Conservation (phyloP, 2,329 filamentous ascomycete genomes). For the Penicillium sp. region DNA sequence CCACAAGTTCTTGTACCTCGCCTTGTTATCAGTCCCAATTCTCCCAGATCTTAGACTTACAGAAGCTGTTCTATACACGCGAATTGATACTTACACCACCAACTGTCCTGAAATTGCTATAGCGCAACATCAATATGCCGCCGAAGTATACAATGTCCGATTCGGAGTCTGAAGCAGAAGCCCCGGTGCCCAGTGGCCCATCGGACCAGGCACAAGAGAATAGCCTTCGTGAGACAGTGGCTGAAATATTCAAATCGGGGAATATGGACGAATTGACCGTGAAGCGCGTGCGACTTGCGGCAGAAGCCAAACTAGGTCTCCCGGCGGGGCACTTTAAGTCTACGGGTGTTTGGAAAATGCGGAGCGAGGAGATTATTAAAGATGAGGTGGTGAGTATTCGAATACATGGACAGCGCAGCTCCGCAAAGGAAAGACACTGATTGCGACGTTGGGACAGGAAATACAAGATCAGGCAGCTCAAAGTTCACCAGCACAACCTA, state of each 20-base stretch:
- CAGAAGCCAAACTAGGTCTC: constrained; percentile 54
- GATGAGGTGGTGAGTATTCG: constrained; percentile 49
- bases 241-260: constrained; percentile 35
- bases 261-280: constrained; percentile 56
- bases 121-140: constrained; percentile 24
- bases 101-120: neutral
- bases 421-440: constrained; percentile 9
- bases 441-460: constrained; percentile 25
- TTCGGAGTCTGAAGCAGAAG: constrained; percentile 28
- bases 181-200: constrained; percentile 17
- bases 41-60: neutral
- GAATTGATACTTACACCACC: neutral
- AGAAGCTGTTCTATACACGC: neutral
- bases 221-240: constrained; percentile 40
- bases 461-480: constrained; percentile 30
- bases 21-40: neutral
- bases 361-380: constrained; percentile 55
- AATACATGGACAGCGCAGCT: neutral
- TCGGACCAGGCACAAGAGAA: constrained; percentile 40
- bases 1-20: neutral
- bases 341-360: constrained; percentile 54
- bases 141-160: constrained; percentile 34
- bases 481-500: constrained; percentile 11
- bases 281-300: constrained; percentile 54
- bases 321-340: constrained; percentile 56